Base-by-base conservation (phyloP, 176 grass and related monocot species). In the Oryza rufipogon region DNA sequence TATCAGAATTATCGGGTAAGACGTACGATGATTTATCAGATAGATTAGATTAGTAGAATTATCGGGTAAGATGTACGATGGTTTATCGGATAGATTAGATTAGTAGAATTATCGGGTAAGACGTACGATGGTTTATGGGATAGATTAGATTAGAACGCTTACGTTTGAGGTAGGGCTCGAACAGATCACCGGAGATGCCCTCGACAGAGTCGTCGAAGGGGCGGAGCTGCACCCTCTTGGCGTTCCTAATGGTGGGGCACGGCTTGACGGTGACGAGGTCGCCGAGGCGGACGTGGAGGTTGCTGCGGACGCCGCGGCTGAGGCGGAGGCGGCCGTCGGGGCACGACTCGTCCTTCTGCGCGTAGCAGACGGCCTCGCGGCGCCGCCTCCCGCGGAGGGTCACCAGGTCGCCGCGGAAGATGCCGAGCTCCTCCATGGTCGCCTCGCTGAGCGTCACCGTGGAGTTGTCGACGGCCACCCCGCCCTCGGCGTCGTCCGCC, bases 261-360 rank as follows among this genome's bases (percentile, higher is more conserved):
- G 32, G 83, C 3, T 32, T 67, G 42, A 88, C 74, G 63, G 85
- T 70, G 68, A 90, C 82, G 13, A 86, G 8, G 82, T 93, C 88
- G 12, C 79, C 75, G 20, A 93, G 91, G 10, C 45, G 33, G 15
- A 89, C 66, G 4, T 80, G 81, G 36, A 92, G 81, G 80, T 92
- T 92, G 61, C 65, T 51, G 22, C 91, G 84, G 68, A 92, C 91
- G 44, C 81, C 91, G 74, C 87, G 87, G 84, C 73, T 87, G 45
- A 89, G 20, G 19, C 80, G 80, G 4, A 75, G 78, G 28, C 66
- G 48, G 58, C 46, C 73, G 33, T 87, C 67, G 6, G 85, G 84
- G 26, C 87, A 89, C 7, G 76, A 69, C 5, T 49, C 77, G 78
- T 92, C 87, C 5, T 0, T 20, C 4, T 47, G 13, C 19, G 81